Conservation (phyloP, 2,329 filamentous ascomycete species). For the Metarhizium guizhouense region DNA sequence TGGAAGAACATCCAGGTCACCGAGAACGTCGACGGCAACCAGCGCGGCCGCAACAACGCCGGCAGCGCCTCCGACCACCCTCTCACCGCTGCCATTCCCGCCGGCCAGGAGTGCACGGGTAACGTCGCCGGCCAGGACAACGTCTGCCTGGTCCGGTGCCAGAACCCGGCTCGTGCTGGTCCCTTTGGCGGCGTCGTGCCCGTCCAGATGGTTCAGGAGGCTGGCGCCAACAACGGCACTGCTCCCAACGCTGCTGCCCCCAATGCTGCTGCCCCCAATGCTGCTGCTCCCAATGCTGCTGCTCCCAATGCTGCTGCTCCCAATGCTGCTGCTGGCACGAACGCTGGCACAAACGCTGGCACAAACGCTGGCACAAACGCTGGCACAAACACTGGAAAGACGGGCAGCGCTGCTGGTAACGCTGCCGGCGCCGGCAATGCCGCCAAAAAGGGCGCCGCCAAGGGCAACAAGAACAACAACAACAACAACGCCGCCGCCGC, state of each 20-base stretch:
- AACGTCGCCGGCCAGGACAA: slow-evolving; percentile 49
- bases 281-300: background rate
- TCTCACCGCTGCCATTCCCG: slow-evolving; percentile 50
- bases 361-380: background rate
- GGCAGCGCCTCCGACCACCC: slow-evolving; percentile 35
- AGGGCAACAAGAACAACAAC: background rate
- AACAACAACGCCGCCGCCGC: background rate
- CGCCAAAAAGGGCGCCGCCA: background rate
- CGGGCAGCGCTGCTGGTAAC: slow-evolving; percentile 1
- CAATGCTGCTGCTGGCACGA: background rate
- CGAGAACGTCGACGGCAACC: slow-evolving; percentile 18
- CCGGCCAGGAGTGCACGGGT: slow-evolving; percentile 47
- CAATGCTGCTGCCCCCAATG: background rate
- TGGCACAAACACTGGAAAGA: background rate
- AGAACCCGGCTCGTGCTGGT: slow-evolving; percentile 51
- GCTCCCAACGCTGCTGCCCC: background rate
- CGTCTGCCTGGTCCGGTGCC: slow-evolving; percentile 54
- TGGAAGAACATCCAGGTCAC: slow-evolving; percentile 48
- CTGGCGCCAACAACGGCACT: background rate
- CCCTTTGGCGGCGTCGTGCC: slow-evolving; percentile 52
- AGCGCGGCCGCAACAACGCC: slow-evolving; percentile 30
- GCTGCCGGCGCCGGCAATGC: background rate
- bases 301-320: background rate
- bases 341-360: background rate
- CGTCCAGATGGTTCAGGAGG: slow-evolving; percentile 16